Evolutionary conservation across 2,329 filamentous ascomycete species (phyloP).

Genomic region (Penicillium paneum): DNA sequence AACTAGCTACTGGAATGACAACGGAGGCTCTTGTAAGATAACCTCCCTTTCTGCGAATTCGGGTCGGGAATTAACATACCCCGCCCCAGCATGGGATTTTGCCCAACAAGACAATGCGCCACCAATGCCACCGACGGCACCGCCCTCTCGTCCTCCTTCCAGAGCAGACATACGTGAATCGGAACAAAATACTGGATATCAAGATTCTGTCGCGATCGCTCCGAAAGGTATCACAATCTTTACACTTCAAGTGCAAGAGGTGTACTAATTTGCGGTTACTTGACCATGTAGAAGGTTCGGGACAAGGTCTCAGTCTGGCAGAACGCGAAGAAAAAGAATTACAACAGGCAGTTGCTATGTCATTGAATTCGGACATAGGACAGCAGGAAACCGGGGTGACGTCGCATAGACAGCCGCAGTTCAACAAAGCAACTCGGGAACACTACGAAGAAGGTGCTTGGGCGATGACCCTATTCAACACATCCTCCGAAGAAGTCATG

Average conservation of each 20-base stretch:
- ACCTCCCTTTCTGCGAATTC: neutral
- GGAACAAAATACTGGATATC: constrained; percentile 18
- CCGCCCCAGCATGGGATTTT: constrained; percentile 36
- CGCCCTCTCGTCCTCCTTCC: constrained; percentile 49
- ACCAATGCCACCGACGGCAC: constrained; percentile 34
- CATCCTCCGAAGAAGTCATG: constrained; percentile 51
- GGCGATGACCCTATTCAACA: constrained; percentile 53
- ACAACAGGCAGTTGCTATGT: constrained; percentile 48
- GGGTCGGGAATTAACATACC: constrained; percentile 1
- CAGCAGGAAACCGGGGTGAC: constrained; percentile 57
- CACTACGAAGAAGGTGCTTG: constrained; percentile 55
- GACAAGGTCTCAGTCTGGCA: constrained; percentile 37
- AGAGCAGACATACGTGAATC: constrained; percentile 36
- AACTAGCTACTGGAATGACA: constrained; percentile 24
- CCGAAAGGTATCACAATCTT: constrained; percentile 24
- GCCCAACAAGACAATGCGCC: constrained; percentile 37
- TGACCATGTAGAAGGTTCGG: constrained; percentile 17
- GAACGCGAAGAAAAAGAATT: constrained; percentile 46
- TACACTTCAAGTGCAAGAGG: constrained; percentile 15
- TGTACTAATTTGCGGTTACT: constrained; percentile 17
- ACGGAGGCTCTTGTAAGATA: constrained; percentile 26
- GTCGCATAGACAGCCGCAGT: constrained; percentile 38
- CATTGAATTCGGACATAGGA: constrained; percentile 42
- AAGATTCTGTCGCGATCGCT: constrained; percentile 26
- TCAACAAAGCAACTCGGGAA: constrained; percentile 55